Conservation (phyloP, 2,329 filamentous ascomycete genomes). For the Lasiodiplodia citricola region DNA sequence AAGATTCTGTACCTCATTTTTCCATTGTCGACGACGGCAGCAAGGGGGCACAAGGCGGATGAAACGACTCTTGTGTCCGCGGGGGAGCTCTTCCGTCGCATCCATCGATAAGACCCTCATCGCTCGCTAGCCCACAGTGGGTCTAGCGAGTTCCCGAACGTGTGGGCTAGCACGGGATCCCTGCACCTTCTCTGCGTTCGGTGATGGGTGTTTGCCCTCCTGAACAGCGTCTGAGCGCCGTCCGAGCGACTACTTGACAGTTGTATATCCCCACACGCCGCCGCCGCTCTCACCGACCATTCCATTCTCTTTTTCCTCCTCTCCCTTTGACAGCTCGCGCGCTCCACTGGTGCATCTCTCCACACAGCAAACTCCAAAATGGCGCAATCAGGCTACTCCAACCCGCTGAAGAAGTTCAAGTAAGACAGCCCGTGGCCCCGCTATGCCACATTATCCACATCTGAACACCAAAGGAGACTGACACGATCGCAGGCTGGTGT, state of each 20-base stretch:
- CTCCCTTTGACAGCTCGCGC: slow-evolving; percentile 23
- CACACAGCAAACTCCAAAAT: slow-evolving; percentile 59
- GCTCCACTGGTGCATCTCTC: slow-evolving; percentile 15
- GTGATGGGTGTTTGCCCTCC: slow-evolving; percentile 19
- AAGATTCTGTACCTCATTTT: neutral
- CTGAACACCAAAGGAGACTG: slow-evolving; percentile 3
- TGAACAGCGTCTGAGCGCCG: slow-evolving; percentile 26
- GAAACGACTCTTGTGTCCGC: neutral
- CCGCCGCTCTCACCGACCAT: slow-evolving; percentile 21
- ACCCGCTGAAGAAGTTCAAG: slow-evolving; percentile 99
- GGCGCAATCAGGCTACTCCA: slow-evolving; percentile 89
- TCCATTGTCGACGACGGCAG: neutral
- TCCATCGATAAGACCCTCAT: neutral
- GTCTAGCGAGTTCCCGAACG: neutral
- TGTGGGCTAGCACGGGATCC: neutral
- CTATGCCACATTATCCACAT: slow-evolving; percentile 1
- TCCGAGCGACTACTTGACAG: slow-evolving; percentile 26
- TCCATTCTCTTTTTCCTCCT: slow-evolving; percentile 23
- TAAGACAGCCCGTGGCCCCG: slow-evolving; percentile 45
- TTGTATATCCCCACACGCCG: slow-evolving; percentile 27
- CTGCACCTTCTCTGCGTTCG: slow-evolving; percentile 19
- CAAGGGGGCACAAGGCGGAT: neutral
- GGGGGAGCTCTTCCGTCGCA: neutral
- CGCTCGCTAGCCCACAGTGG: neutral
- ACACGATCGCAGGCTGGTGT: slow-evolving; percentile 73